Percentiles rank a stretch among this genome's conserved stretches.
Conservation (phyloP, 148 eudicot genomes). For the Camellia sinensis region DNA sequence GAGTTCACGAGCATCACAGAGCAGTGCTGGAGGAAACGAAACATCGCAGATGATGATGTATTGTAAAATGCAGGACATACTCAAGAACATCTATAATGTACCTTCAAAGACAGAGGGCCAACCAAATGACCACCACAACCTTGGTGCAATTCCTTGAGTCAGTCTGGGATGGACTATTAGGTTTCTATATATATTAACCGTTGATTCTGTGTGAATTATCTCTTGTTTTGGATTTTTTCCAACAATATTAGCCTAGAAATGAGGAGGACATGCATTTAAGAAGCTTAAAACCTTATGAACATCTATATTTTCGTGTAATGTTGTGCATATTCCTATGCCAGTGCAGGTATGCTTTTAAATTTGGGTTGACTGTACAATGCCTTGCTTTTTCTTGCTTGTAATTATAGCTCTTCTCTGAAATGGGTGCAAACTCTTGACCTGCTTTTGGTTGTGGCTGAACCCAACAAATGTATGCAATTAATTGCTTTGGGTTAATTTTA, state of each 20-base stretch:
- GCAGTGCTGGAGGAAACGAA: constrained; percentile 37
- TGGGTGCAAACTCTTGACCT: neutral
- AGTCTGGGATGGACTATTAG: neutral
- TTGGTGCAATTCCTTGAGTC: constrained; percentile 28
- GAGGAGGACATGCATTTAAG: neutral
- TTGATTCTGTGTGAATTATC: neutral
- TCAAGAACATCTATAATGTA: constrained; percentile 42
- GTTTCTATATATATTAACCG: neutral
- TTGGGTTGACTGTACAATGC: neutral
- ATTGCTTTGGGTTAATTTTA: neutral
- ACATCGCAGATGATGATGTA: constrained; percentile 48
- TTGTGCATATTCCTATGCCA: neutral
- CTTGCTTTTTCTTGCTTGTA: neutral
- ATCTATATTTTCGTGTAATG: neutral
- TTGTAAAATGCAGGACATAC: constrained; percentile 45
- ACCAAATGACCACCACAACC: constrained; percentile 28
- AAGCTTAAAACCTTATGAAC: neutral
- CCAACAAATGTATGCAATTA: neutral
- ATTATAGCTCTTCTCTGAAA: neutral
- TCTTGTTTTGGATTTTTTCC: neutral
- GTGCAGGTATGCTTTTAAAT: neutral
- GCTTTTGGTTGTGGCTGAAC: neutral
- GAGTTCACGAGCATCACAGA: constrained; percentile 45
- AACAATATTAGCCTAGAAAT: neutral
- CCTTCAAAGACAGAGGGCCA: constrained; percentile 38